Evolutionary conservation across 352 stramenopile species (phyloP).

Genomic region (Phytophthora uliginosa): DNA sequence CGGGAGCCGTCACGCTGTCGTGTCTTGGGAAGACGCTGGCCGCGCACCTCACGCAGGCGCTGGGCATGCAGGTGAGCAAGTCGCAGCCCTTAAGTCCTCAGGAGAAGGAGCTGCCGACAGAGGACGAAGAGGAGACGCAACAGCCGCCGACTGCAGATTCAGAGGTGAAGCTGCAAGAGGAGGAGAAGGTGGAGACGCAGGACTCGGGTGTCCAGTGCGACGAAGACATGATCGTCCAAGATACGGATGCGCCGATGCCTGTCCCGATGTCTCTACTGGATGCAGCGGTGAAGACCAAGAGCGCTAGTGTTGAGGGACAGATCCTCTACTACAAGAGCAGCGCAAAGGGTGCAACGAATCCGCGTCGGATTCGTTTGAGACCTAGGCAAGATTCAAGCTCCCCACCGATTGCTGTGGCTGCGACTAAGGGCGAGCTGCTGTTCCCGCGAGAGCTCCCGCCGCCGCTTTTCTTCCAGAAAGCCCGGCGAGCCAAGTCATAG

Average conservation of each 20-base stretch:
- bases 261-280: neutral
- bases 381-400: neutral
- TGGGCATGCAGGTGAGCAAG: slow-evolving; percentile 45
- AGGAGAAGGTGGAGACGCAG: slow-evolving; percentile 8
- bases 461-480: slow-evolving; percentile 61
- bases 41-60: slow-evolving; percentile 38
- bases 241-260: neutral
- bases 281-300: neutral
- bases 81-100: slow-evolving; percentile 18
- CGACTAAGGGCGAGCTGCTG: slow-evolving; percentile 16
- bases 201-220: slow-evolving; percentile 51
- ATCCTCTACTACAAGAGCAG: slow-evolving; percentile 17
- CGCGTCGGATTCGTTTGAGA: neutral
- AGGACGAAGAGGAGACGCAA: neutral
- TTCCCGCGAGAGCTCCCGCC: slow-evolving; percentile 44
- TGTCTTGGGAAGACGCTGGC: slow-evolving; percentile 55
- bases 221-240: slow-evolving; percentile 19
- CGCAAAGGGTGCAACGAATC: neutral
- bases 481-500: slow-evolving; percentile 19
- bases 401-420: neutral
- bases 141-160: neutral
- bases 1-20: slow-evolving; percentile 47
- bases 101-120: neutral
- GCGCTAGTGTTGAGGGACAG: neutral
- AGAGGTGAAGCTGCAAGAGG: slow-evolving; percentile 1